Base-by-base conservation (phyloP, 306 rosid species). In the Gleditsia sinensis region DNA sequence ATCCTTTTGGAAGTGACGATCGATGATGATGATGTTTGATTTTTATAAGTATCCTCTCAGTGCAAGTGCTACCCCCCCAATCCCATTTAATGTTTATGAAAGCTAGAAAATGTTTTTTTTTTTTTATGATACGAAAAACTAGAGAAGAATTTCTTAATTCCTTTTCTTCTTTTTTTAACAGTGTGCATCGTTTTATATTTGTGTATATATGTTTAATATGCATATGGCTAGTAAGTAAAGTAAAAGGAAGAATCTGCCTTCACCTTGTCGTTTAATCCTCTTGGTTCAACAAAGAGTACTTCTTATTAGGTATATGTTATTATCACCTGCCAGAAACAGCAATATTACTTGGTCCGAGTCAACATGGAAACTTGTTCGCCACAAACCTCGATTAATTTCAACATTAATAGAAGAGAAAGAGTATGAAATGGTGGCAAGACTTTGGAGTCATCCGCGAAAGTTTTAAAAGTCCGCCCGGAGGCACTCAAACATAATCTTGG, bases 1-100 rank as follows among this genome's bases (percentile, higher is more conserved):
- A 24, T 75, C 80, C 63, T 79, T 74, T 83, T 3, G 77, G 63
- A 79, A 79, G 40, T 43, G 23, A 62, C 19, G n/a, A n/a, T n/a
- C 60, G 78, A 74, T 75, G 75, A 39, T 59, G 65, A 55, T 86
- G 68, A 59, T 75, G 75, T 78, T 75, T 42, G 77, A 62, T 83
- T 55, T 67, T 74, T 63, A 77, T 86, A 80, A 83, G 79, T 64
- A 67, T 46, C 62, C 69, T 62, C 78, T 55, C 39, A 49, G 61
- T 69, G 61, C 55, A 74, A 49, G 60, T 60, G 54, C 54, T 43
- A 42, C 24, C 74, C 61, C 66, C 16, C 69, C 69, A 78, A 65
- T 76, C 67, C 63, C 10, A 57, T 60, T 55, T 62, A 64, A 40
- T 53, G 75, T n/a, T 82, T 37, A 39, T 78, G 85, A 86, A 82